Evolutionary conservation across 345 rosid genomes (phyloP), one percentile per base, ranked within the genome.

Genomic region (Pistacia vera): DNA sequence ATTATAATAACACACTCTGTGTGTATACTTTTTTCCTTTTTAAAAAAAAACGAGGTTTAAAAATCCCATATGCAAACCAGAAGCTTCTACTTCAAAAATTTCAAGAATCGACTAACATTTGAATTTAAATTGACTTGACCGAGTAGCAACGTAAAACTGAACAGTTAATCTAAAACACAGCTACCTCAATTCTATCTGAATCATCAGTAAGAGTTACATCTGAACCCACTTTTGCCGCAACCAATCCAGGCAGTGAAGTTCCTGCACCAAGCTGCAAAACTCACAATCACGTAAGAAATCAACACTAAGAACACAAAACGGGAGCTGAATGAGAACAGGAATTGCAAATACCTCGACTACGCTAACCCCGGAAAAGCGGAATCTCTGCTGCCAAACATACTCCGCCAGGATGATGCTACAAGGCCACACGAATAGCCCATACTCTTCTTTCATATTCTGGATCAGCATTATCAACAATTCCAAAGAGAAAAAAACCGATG

Each of bases 401-500:
- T 94, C 97, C 28, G 98, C 95, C 63, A 94, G 89, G 59, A 94
- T 84, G 44, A 92, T 75, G 66, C 97, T 94, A 70, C 93, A 92
- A 7, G 97, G 98, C 98, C 97, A 91, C 60, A 91, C 91, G 72
- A 91, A 95, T 62, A 93, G 82, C 2, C 98, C 97, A 63, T 95
- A 93, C 52, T 91, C 98, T 57, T 95, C 98, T 80, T 92, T 90
- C 90, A 92, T 88, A 79, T 90, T 87, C 97, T 90, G 82, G 16
- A 4, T 30, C n/a, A 72, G 8, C 33, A 64, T 48, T 51, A 75
- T 49, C 33, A 56, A 28, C 38, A 71, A 16, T 44, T 52, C 49
- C 10, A 7, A 11, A 56, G 20, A 2, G 9, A 16, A 28, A 52
- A 78, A 22, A 52, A 63, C 36, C 11, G 9, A 12, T 0, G 52